phyloP scores from a whole-genome alignment of 2,329 filamentous ascomycete genomes.

The Neonectria coccinea region DNA sequence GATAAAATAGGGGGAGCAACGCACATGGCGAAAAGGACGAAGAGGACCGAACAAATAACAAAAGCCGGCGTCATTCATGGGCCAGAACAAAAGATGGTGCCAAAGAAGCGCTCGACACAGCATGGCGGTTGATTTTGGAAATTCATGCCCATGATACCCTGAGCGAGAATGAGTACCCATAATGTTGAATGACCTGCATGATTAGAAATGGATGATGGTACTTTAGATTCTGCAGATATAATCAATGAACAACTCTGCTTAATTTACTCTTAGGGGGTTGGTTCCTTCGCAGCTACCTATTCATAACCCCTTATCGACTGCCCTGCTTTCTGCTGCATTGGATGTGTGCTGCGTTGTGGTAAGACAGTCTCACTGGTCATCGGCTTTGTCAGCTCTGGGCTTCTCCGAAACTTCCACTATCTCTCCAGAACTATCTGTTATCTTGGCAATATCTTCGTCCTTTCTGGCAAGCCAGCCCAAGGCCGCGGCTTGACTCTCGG shows the following conservation, averaged over 20 bases:
- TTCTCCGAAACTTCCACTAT: not conserved
- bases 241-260: constrained; percentile 10
- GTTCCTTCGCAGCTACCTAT: not conserved
- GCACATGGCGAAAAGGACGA: not conserved
- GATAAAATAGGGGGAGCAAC: not conserved
- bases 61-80: not conserved
- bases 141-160: constrained; percentile 42
- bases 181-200: constrained; percentile 42
- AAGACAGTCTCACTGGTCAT: not conserved
- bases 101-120: constrained; percentile 18
- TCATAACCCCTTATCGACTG: not conserved
- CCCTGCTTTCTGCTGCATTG: no score
- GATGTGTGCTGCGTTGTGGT: no score
- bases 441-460: constrained; percentile 8
- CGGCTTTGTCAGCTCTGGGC: not conserved
- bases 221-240: constrained; percentile 22
- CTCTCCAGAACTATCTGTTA: constrained; percentile 14
- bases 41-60: not conserved
- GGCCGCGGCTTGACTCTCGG: constrained; percentile 60
- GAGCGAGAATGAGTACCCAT: constrained; percentile 32
- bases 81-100: constrained; percentile 7
- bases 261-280: constrained; percentile 1
- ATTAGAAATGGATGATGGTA: constrained; percentile 34
- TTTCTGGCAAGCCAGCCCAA: constrained; percentile 59
- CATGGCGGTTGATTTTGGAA: constrained; percentile 30